These are phyloP conservation scores for Rhodosporidiobolus odoratus DNA, from an alignment of 768 basidiomycete species.

Conservation along the genomic window DNA sequence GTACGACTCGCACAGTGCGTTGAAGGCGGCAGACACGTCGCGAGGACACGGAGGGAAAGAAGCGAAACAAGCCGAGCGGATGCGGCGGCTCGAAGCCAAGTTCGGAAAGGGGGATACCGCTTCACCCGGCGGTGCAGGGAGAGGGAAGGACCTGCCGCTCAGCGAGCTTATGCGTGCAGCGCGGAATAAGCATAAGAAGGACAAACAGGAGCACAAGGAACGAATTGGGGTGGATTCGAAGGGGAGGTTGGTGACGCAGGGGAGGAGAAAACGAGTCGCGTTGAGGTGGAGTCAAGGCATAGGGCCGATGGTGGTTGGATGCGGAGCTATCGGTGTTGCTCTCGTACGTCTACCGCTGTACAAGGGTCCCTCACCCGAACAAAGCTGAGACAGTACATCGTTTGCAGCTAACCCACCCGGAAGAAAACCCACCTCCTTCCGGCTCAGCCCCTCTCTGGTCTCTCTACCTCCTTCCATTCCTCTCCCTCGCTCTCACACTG, in stretches of 20 bases:
- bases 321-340: not conserved
- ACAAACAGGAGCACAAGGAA: not conserved
- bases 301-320: not conserved
- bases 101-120: not conserved
- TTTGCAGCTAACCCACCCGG: constrained; percentile 8
- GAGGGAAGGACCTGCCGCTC: not conserved
- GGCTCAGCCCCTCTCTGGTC: not conserved
- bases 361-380: not conserved
- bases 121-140: not conserved
- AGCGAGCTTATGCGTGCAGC: not conserved
- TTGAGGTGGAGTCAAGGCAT: constrained; percentile 1
- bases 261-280: not conserved
- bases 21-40: too few relatives aligned
- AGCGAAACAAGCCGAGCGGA: not conserved
- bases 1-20: not conserved
- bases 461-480: constrained; percentile 22
- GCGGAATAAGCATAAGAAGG: not conserved
- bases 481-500: constrained; percentile 8
- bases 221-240: not conserved
- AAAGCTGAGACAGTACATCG: not conserved
- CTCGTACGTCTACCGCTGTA: not conserved
- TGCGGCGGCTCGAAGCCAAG: constrained; percentile 5
- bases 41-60: not conserved
- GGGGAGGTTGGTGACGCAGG: not conserved
- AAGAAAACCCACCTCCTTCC: not conserved